Percentiles rank a stretch among this genome's conserved stretches.
These are phyloP conservation scores for Sphaerulina vaccinii DNA, from an alignment of 2,329 filamentous ascomycete genomes.

Conservation along the genomic window DNA sequence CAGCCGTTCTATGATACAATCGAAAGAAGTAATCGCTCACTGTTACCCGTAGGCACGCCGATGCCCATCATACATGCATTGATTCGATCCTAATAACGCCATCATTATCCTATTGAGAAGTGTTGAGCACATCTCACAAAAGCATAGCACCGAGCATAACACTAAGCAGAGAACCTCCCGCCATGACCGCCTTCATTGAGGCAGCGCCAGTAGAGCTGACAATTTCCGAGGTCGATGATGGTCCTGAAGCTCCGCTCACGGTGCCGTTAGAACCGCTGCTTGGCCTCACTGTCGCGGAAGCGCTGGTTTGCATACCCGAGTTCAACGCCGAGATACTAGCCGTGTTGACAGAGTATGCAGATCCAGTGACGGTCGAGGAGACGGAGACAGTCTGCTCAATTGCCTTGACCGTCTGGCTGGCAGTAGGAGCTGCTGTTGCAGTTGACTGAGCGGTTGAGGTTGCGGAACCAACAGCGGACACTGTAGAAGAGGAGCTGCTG, in stretches of 20 bases:
- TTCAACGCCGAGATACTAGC: conserved; percentile 29
- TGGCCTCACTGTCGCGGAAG: conserved; percentile 16
- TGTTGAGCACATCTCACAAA: background rate
- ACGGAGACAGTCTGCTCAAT: conserved; percentile 27
- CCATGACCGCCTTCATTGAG: conserved; percentile 15
- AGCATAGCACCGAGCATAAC: conserved; percentile 19
- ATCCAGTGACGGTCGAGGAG: conserved; percentile 27
- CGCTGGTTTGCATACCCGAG: conserved; percentile 17
- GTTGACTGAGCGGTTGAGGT: conserved; percentile 23
- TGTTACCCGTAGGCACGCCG: too few relatives aligned
- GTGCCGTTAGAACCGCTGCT: conserved; percentile 10
- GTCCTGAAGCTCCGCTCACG: conserved; percentile 6
- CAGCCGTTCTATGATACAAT: too few relatives aligned
- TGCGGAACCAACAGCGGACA: conserved; percentile 11
- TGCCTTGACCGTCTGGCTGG: conserved; percentile 26
- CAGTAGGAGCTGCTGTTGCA: conserved; percentile 31
- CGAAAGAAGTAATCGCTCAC: too few relatives aligned
- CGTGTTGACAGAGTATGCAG: conserved; percentile 29
- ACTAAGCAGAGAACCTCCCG: conserved; percentile 28
- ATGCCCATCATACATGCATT: background rate
- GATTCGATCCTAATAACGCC: background rate
- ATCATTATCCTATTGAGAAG: background rate
- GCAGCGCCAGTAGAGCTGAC: conserved; percentile 22
- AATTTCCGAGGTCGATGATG: conserved; percentile 15
- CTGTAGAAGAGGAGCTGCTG: conserved; percentile 12